phyloP scores from a whole-genome alignment of 2,329 filamentous ascomycete species.

The Arthrobotrys musiformis region DNA sequence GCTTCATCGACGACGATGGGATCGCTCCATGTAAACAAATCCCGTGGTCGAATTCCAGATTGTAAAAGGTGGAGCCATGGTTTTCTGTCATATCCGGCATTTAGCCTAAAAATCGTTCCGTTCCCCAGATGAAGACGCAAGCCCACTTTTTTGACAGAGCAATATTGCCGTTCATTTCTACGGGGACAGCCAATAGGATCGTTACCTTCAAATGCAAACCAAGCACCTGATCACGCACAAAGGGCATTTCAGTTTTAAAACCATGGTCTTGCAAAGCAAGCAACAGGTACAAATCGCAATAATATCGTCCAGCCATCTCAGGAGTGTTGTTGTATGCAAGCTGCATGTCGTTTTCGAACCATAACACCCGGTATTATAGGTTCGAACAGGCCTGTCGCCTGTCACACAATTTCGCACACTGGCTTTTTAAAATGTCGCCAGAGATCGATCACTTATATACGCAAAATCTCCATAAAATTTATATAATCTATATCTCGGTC shows the following conservation, averaged over 20 bases:
- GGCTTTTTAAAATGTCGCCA: constrained; percentile 10
- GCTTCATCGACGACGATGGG: background rate
- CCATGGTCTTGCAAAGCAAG: background rate
- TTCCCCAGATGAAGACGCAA: constrained; percentile 45
- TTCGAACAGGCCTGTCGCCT: constrained; percentile 21
- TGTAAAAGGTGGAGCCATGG: constrained; percentile 20
- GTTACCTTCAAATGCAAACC: constrained; percentile 1
- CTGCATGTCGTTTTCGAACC: constrained; percentile 5
- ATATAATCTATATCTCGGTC: background rate
- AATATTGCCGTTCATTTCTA: background rate
- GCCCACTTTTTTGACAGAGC: constrained; percentile 8
- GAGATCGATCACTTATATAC: constrained; percentile 27
- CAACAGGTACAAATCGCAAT: background rate
- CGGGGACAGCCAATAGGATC: constrained; percentile 27
- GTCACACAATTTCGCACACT: constrained; percentile 36
- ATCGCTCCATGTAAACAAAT: background rate
- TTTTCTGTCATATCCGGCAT: constrained; percentile 16
- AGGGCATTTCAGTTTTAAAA: constrained; percentile 31
- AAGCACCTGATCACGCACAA: constrained; percentile 23
- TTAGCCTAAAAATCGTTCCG: constrained; percentile 41
- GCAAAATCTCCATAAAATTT: constrained; percentile 1
- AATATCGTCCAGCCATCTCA: background rate
- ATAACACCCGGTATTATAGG: background rate
- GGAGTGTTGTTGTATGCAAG: constrained; percentile 2
- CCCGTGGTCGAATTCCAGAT: constrained; percentile 28